Evolutionary conservation across 352 stramenopile genomes (phyloP).

Genomic region (Chrysophaeum taylorii): DNA sequence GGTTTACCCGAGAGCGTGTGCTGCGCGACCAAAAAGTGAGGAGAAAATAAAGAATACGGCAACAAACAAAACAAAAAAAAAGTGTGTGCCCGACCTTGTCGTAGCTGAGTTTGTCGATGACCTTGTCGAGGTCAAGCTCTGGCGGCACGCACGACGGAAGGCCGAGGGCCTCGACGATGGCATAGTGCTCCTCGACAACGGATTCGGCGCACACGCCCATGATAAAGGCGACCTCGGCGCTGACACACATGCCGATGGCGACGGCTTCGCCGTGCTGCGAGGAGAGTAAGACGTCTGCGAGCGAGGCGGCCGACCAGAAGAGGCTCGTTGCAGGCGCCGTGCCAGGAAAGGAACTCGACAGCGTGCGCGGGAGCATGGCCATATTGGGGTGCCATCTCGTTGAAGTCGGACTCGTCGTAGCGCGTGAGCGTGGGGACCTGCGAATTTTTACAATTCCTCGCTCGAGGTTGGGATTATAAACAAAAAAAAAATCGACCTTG

Average conservation of each 20-base stretch:
- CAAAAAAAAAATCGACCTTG: too few species aligned
- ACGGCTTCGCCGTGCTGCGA: slow-evolving; percentile 72
- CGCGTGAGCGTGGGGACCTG: slow-evolving; percentile 25
- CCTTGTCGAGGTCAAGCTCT: slow-evolving; percentile 6
- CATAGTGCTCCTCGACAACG: slow-evolving; percentile 17
- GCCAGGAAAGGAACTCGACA: slow-evolving; percentile 21
- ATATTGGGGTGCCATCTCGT: slow-evolving; percentile 24
- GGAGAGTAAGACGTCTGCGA: too few species aligned
- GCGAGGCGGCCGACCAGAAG: too few species aligned
- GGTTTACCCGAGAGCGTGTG: slow-evolving; percentile 20
- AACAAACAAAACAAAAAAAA: too few species aligned
- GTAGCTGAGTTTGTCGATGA: slow-evolving; percentile 17
- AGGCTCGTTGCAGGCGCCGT: slow-evolving; percentile 9
- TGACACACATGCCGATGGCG: slow-evolving; percentile 66
- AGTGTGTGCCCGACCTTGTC: too few species aligned
- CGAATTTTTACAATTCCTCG: too few species aligned
- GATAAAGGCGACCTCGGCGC: slow-evolving; percentile 52
- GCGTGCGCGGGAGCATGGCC: slow-evolving; percentile 20
- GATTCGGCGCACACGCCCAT: slow-evolving; percentile 11
- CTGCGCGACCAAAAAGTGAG: too few species aligned
- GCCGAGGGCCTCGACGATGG: background rate
- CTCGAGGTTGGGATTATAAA: too few species aligned
- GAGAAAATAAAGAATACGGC: too few species aligned
- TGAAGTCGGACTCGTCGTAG: slow-evolving; percentile 24
- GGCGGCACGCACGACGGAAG: slow-evolving; percentile 12